Percentiles rank a stretch among this genome's conserved stretches.
Evolutionary conservation across 1,139 yeast species (phyloP).

Genomic region (Debaryomycetaceae sp.): DNA sequence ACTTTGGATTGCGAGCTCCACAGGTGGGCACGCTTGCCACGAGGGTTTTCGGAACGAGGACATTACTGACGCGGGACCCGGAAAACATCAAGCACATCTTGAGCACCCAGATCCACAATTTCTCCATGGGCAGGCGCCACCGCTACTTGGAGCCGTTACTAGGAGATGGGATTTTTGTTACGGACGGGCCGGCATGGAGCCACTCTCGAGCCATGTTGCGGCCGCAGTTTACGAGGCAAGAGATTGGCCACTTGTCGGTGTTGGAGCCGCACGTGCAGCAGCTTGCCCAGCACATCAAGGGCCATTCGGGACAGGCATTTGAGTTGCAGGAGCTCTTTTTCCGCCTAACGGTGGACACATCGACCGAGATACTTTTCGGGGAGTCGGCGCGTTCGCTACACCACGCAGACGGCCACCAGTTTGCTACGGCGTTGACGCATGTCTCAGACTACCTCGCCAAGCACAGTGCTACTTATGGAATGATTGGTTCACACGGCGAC

Average conservation of each 20-base stretch:
- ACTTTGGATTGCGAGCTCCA: constrained; percentile 1
- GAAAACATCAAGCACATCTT: constrained; percentile 27
- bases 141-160: constrained; percentile 30
- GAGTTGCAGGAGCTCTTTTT: constrained; percentile 30
- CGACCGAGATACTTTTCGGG: constrained; percentile 33
- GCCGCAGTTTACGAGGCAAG: constrained; percentile 49
- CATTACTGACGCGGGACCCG: constrained; percentile 11
- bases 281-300: constrained; percentile 22
- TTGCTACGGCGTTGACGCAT: no score
- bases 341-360: constrained; percentile 28
- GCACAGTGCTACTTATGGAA: constrained; percentile 43
- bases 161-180: constrained; percentile 50
- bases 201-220: constrained; percentile 47
- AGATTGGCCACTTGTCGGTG: constrained; percentile 38
- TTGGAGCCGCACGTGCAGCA: constrained; percentile 38
- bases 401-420: no score
- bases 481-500: constrained; percentile 18
- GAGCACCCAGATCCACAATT: constrained; percentile 39
- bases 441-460: no score
- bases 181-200: constrained; percentile 47
- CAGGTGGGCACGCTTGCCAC: constrained; percentile 5
- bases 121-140: constrained; percentile 44
- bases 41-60: constrained; percentile 9
- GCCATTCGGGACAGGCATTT: constrained; percentile 12
- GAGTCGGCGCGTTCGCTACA: constrained; percentile 21